These are phyloP conservation scores for Lactifluus pinguis DNA, from an alignment of 768 basidiomycete genomes.

Conservation along the genomic window DNA sequence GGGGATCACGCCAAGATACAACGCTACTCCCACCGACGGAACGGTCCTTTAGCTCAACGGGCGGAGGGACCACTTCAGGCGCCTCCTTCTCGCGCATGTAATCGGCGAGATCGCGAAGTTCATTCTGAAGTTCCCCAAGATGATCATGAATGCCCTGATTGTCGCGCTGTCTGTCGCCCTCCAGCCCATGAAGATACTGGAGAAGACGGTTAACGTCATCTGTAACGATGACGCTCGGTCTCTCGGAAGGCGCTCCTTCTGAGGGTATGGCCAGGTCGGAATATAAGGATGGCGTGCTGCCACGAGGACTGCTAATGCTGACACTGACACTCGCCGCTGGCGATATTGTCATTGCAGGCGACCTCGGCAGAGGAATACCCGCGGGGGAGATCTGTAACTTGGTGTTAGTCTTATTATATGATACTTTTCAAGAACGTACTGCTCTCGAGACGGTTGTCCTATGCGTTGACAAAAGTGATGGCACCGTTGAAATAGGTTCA, in stretches of 20 bases:
- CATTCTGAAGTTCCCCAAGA: conserved; percentile 59
- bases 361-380: conserved; percentile 26
- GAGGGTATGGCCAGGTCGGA: conserved; percentile 36
- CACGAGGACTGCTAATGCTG: conserved; percentile 41
- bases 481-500: conserved; percentile 38
- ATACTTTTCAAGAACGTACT: conserved; percentile 20
- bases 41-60: conserved; percentile 4
- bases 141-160: conserved; percentile 55
- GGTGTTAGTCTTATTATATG: conserved; percentile 7
- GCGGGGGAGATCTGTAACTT: conserved; percentile 25
- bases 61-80: conserved; percentile 1
- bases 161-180: conserved; percentile 54
- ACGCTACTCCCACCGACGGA: conserved; percentile 27
- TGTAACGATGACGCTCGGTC: conserved; percentile 37
- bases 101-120: conserved; percentile 48
- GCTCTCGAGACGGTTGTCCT: conserved; percentile 21
- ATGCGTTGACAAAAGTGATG: conserved; percentile 45
- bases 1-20: conserved; percentile 25
- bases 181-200: conserved; percentile 52
- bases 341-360: conserved; percentile 28
- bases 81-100: conserved; percentile 21
- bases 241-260: conserved; percentile 17
- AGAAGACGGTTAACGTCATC: conserved; percentile 45
- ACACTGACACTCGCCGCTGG: conserved; percentile 38
- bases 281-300: conserved; percentile 40